Base-by-base conservation (phyloP, 2,329 filamentous ascomycete species). In the Coniochaeta pulveracea region DNA sequence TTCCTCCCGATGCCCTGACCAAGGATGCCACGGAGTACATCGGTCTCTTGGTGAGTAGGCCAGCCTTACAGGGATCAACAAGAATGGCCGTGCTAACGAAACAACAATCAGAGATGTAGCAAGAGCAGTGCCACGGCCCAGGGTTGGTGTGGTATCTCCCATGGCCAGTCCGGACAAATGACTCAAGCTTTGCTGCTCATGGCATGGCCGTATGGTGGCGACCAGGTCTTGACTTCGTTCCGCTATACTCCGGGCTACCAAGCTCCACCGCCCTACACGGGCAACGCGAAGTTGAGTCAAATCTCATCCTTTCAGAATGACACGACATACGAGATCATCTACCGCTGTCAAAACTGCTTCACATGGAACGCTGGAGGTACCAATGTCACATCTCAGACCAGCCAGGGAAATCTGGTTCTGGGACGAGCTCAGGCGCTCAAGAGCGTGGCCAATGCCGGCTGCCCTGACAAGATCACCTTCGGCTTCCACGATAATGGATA, bases 251-350 rank as follows among this genome's bases (percentile, higher is more conserved):
- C 60, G 4, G 75, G 72, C 30, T 82, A 80, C 47, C 60, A 63
- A 17, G 57, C 63, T 38, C 78, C 78, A 0, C 60, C 61, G 0
- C 45, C 67, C 22, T 81, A 82, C 51, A 61, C 62, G 1, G 79
- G 79, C 35, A 61, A 72, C 40, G 75, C 77, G 7, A 72, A 62
- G 21, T 49, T 82, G 16, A 76, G 70, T 0, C 66, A 75, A 41
- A 69, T 81, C 39, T 70, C 66, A 10, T 66, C 68, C 10, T 64
- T 57, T 17, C 58, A 80, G 36, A 77, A 68, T 43, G 59, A 61
- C 11, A 72, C 68, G 17, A 58, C 69, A 41, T 83, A 72, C 50
- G 68, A 68, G 28, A 48, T 80, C 30, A 64, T 80, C n/a, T 83
- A 79, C 56, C 65, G 72, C 29, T 83, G 78, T 52, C 52, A 75